Percentiles rank a stretch among this genome's conserved stretches.
These are phyloP conservation scores for Boletus tylopilopsis DNA, from an alignment of 768 basidiomycete genomes.

Conservation along the genomic window DNA sequence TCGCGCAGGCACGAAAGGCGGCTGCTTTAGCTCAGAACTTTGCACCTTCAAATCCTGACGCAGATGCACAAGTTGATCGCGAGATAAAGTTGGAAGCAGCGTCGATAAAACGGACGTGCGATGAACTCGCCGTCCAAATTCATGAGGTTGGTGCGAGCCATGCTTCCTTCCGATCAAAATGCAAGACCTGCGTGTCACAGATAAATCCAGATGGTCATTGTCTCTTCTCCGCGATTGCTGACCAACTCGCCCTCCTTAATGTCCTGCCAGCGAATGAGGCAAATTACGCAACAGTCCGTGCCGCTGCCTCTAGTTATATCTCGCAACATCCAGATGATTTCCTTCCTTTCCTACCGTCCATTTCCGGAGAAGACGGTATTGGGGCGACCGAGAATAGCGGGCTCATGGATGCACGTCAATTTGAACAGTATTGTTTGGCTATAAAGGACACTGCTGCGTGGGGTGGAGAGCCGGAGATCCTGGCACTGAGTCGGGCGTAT, in stretches of 20 bases:
- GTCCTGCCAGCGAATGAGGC: slow-evolving; percentile 57
- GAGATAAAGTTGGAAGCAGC: slow-evolving; percentile 68
- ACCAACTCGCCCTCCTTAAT: slow-evolving; percentile 78
- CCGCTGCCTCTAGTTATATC: slow-evolving; percentile 78
- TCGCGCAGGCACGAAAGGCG: slow-evolving; percentile 64
- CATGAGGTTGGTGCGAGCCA: slow-evolving; percentile 49
- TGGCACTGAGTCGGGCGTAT: slow-evolving; percentile 79
- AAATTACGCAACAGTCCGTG: slow-evolving; percentile 58
- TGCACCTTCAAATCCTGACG: slow-evolving; percentile 51
- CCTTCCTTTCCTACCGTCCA: slow-evolving; percentile 83
- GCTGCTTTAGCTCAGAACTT: slow-evolving; percentile 56
- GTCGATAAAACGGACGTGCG: slow-evolving; percentile 60
- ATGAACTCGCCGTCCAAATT: slow-evolving; percentile 60
- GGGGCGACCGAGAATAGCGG: slow-evolving; percentile 59
- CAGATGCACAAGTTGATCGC: slow-evolving; percentile 54
- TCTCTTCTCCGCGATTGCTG: slow-evolving; percentile 90
- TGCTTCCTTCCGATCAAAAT: background rate
- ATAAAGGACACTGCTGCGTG: slow-evolving; percentile 86
- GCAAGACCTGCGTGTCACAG: slow-evolving; percentile 37
- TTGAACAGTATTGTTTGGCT: slow-evolving; percentile 68
- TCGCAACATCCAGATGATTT: slow-evolving; percentile 83
- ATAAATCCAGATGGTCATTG: slow-evolving; percentile 96
- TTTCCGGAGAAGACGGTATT: slow-evolving; percentile 62
- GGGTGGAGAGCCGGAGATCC: slow-evolving; percentile 98
- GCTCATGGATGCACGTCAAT: slow-evolving; percentile 64